A percentile compares a stretch with the other conserved stretches of the same genome.
Evolutionary conservation across 2,329 filamentous ascomycete species (phyloP).

Genomic region (Elsinoe perseae): DNA sequence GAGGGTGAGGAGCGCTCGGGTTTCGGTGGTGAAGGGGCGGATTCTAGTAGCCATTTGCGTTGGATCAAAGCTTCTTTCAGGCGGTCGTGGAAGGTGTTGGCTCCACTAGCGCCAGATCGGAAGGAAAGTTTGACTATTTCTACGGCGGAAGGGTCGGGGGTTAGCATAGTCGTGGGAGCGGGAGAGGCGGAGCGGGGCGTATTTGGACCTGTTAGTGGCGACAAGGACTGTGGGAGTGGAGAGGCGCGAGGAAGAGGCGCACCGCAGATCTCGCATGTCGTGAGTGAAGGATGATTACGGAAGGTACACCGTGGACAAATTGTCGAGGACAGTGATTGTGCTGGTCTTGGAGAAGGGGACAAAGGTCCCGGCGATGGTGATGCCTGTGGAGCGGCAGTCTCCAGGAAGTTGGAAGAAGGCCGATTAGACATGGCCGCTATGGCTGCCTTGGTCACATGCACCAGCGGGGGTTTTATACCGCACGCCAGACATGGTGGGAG

Average conservation of each 20-base stretch:
- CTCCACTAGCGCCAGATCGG: slow-evolving; percentile 61
- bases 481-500: slow-evolving; percentile 84
- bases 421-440: slow-evolving; percentile 65
- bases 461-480: slow-evolving; percentile 81
- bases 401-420: slow-evolving; percentile 15
- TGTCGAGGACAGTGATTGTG: neutral
- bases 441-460: slow-evolving; percentile 76
- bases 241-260: slow-evolving; percentile 48
- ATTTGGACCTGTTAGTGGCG: slow-evolving; percentile 29
- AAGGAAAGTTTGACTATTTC: slow-evolving; percentile 90
- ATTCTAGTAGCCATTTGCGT: slow-evolving; percentile 88
- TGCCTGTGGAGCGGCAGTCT: neutral
- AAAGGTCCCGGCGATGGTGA: neutral
- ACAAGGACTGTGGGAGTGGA: slow-evolving; percentile 43
- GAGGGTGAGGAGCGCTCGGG: slow-evolving; percentile 21
- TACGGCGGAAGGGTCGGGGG: slow-evolving; percentile 37
- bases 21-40: slow-evolving; percentile 76
- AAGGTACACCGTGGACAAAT: slow-evolving; percentile 85
- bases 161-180: slow-evolving; percentile 53
- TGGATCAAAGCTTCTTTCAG: slow-evolving; percentile 83
- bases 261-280: slow-evolving; percentile 85
- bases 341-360: neutral
- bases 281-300: slow-evolving; percentile 78
- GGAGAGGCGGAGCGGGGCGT: slow-evolving; percentile 61
- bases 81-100: slow-evolving; percentile 81